Percentiles rank a stretch among this genome's conserved stretches.
phyloP scores from a whole-genome alignment of 768 basidiomycete genomes.

The Leccinellum luteum region DNA sequence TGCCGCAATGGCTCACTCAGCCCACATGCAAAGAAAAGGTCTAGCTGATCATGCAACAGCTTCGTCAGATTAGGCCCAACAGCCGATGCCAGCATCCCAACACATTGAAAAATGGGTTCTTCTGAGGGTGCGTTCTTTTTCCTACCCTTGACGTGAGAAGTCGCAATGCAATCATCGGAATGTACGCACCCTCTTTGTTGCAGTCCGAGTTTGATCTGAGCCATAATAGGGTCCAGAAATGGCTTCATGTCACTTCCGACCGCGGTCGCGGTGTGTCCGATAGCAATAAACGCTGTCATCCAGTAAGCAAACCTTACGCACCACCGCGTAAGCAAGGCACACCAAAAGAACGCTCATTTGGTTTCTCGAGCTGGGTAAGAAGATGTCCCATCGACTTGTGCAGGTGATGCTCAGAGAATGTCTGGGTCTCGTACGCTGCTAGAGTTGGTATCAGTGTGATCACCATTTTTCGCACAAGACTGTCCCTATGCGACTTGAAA shows the following conservation, averaged over 20 bases:
- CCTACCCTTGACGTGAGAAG: slow-evolving; percentile 31
- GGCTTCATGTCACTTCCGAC: slow-evolving; percentile 95
- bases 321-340: slow-evolving; percentile 13
- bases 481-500: slow-evolving; percentile 85
- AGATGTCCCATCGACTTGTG: slow-evolving; percentile 95
- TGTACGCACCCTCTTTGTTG: slow-evolving; percentile 73
- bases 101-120: slow-evolving; percentile 95
- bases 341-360: slow-evolving; percentile 87
- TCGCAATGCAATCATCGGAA: background rate
- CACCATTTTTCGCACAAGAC: slow-evolving; percentile 88
- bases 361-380: slow-evolving; percentile 83
- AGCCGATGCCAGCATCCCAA: slow-evolving; percentile 92
- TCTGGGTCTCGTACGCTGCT: slow-evolving; percentile 91
- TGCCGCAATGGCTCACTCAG: slow-evolving; percentile 85
- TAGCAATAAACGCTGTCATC: slow-evolving; percentile 82
- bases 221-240: slow-evolving; percentile 90
- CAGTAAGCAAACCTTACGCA: background rate
- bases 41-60: slow-evolving; percentile 92
- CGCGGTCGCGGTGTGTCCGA: slow-evolving; percentile 90
- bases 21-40: slow-evolving; percentile 94
- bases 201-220: slow-evolving; percentile 84
- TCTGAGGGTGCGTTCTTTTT: slow-evolving; percentile 92
- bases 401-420: slow-evolving; percentile 86
- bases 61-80: slow-evolving; percentile 97
- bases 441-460: slow-evolving; percentile 94